Evolutionary conservation across 2,329 filamentous ascomycete species (phyloP).

Genomic region (Verticillium longisporum): DNA sequence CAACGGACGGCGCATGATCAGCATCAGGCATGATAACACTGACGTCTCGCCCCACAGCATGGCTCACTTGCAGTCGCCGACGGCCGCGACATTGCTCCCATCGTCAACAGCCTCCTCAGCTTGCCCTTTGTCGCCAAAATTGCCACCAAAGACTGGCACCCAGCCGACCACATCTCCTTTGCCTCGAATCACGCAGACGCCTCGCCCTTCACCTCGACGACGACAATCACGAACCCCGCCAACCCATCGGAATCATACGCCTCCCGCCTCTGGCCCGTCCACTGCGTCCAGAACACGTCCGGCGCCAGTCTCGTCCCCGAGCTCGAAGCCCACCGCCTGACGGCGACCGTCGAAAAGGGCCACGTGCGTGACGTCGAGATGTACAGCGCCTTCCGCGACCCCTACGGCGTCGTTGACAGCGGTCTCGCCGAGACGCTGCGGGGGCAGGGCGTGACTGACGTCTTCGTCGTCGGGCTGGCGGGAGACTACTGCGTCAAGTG

Average conservation of each 20-base stretch:
- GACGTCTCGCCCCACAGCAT: constrained; percentile 43
- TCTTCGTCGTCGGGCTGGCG: constrained; percentile 81
- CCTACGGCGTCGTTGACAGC: constrained; percentile 48
- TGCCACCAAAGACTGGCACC: constrained; percentile 92
- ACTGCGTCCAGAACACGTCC: constrained; percentile 71
- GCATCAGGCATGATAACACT: constrained; percentile 8
- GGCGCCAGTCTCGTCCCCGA: constrained; percentile 72
- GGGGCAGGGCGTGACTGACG: constrained; percentile 58
- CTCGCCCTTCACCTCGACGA: constrained; percentile 58
- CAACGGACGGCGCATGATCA: neutral
- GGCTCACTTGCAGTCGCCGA: constrained; percentile 77
- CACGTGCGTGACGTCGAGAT: constrained; percentile 71
- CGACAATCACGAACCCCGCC: constrained; percentile 59
- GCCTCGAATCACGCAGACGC: constrained; percentile 68
- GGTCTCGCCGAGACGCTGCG: constrained; percentile 55
- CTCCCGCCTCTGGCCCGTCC: constrained; percentile 78
- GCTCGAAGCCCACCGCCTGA: constrained; percentile 53
- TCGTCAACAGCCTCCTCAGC: constrained; percentile 68
- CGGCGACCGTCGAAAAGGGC: constrained; percentile 72
- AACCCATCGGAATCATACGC: constrained; percentile 56
- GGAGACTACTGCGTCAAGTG: constrained; percentile 83
- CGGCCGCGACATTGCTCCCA: constrained; percentile 62
- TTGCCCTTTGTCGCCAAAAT: constrained; percentile 68
- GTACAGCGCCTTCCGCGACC: constrained; percentile 74
- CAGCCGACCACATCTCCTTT: constrained; percentile 78